Evolutionary conservation across 2,329 filamentous ascomycete genomes (phyloP).

Genomic region (Lasiodiplodia gonubiensis): DNA sequence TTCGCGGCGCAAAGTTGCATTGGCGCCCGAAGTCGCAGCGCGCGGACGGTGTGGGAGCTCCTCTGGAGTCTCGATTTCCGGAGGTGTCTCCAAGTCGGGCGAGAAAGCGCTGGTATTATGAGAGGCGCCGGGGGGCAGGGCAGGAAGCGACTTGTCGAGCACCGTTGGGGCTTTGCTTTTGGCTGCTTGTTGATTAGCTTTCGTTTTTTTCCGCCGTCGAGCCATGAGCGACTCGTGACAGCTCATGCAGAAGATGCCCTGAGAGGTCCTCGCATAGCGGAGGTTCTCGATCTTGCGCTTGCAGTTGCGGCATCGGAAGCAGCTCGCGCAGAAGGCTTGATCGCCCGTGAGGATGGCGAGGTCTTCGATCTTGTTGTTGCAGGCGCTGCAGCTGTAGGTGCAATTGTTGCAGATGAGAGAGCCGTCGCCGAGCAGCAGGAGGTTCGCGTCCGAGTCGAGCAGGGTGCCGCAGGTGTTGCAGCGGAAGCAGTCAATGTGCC

Average conservation of each 20-base stretch:
- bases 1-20: conserved; percentile 46
- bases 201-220: conserved; percentile 83
- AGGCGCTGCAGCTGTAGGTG: conserved; percentile 97
- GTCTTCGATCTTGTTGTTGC: conserved; percentile 97
- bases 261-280: conserved; percentile 94
- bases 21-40: conserved; percentile 29
- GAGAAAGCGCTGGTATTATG: conserved; percentile 62
- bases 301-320: conserved; percentile 97
- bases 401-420: conserved; percentile 99
- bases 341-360: conserved; percentile 96
- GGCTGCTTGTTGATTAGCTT: conserved; percentile 50
- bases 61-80: conserved; percentile 67
- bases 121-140: conserved; percentile 78
- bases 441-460: conserved; percentile 96
- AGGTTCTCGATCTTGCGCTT: conserved; percentile 99
- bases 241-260: conserved; percentile 99
- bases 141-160: conserved; percentile 90
- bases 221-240: conserved; percentile 98
- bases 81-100: conserved; percentile 61
- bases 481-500: conserved; percentile 98
- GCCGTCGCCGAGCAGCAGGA: conserved; percentile 94
- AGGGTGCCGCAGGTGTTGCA: conserved; percentile 95
- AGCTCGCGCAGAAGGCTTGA: conserved; percentile 96
- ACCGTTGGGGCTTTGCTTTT: conserved; percentile 61
- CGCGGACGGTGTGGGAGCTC: conserved; percentile 34